Evolutionary conservation across 2,329 filamentous ascomycete genomes (phyloP), one percentile per base, ranked within the genome.

Genomic region (Aspergillus sp.): DNA sequence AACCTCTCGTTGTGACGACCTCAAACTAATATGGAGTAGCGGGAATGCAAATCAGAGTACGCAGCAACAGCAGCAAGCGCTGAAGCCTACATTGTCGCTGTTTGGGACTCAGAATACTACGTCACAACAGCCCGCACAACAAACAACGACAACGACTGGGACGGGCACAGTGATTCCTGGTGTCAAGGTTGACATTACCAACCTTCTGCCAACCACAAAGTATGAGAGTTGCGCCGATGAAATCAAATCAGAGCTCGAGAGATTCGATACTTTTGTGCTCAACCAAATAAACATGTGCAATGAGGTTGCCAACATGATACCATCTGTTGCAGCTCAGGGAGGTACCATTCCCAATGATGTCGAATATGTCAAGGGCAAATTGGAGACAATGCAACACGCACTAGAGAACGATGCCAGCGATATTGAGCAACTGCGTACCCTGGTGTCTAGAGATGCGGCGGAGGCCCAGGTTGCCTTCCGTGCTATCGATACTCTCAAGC

Each of bases 151-250:
- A 8, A 65, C 72, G 28, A 64, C 67, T 8, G 68, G 68, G 23
- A 63, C 67, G 7, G 68, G 67, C 4, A 75, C 72, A 3, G 75
- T 80, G 15, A 83, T 89, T 17, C 88, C 89, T 0, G 91, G 90
- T 19, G 90, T 92, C 19, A 89, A 91, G 71, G 91, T 96, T 70
- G 91, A 95, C 76, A 79, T 91, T 56, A 86, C 86, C 69, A 91
- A 91, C 72, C 82, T 98, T 63, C 88, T 92, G 56, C 90, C 91
- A 17, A 96, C 93, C 0, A 97, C 93, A 3, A 91, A 95, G 64
- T 97, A 95, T 81, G 92, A 93, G 73, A 94, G 97, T 76, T 88
- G 97, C 30, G 87, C 91, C 63, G 90, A 94, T 67, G 87, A 91
- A 31, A 82, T 97, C 17, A 92, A 96, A 72, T 86, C 88, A 64